Base-by-base conservation (phyloP, 1,284 basidiomycete genomes). In the Leccinum subspadiceum region DNA sequence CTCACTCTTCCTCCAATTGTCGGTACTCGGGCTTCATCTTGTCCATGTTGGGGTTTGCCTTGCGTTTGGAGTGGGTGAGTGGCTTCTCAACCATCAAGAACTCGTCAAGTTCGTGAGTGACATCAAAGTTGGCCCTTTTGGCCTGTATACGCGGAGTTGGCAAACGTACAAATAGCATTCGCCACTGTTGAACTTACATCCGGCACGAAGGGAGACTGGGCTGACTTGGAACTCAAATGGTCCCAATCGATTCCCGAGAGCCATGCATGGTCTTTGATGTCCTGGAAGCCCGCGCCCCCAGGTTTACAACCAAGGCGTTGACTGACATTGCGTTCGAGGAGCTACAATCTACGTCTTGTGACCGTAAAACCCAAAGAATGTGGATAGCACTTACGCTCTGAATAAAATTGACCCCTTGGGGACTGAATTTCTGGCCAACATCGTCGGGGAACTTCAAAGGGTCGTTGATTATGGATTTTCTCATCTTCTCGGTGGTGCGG, bases 21-120 rank as follows among this genome's bases (percentile, higher is more conserved):
- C 94, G 83, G 75, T 94, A 83, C 72, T 98, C 96, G 13, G 94
- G 90, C 66, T 89, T 90, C 79, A 98, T 84, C 71, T 90, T 89
- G 65, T 92, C 89, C 6, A 92, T 73, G 73, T 97, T 93, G 22
- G 86, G 81, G 65, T 94, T 92, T 26, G 78, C 82, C 71, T 96
- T 97, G 52, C 96, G 85, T 75, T 95, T 97, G 57, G 91, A 84
- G 64, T 96, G 94, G 64, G 94, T 97, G 51, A 98, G 78, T 24
- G 96, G 96, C 75, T 98, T 98, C 77, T 98, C 96, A 62, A 96
- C 96, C 79, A 98, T 85, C 69, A 98, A 75, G 70, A 98, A 89
- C 76, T 98, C 96, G 72, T 99, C 96, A 6, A 98, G 83, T 77
- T 98, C 96, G 73, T 98, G 95, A 39, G 94, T 90, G 31, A 96